phyloP scores from a whole-genome alignment of 1,284 basidiomycete species.

The Rhodotorula sp. region DNA sequence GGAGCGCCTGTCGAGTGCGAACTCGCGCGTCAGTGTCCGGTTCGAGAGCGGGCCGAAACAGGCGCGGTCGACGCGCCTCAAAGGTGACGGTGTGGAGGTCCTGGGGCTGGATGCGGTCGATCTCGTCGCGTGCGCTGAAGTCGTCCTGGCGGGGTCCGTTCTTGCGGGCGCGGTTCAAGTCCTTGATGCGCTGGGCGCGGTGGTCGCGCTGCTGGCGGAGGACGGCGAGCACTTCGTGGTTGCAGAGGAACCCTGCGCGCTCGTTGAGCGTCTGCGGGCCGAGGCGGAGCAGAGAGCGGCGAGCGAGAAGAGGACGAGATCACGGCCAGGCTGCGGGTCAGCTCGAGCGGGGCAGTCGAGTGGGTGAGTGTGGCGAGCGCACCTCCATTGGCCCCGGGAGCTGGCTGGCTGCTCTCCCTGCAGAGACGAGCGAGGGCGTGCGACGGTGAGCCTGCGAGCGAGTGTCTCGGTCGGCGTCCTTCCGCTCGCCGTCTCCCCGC shows the following conservation, averaged over 20 bases:
- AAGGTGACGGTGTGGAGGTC: constrained; percentile 86
- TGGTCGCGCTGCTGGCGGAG: constrained; percentile 61
- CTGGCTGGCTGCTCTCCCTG: too few species aligned
- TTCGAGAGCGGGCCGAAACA: rapidly evolving
- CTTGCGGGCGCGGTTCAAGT: constrained; percentile 56
- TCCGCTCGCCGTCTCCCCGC: not conserved
- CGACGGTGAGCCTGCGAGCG: too few species aligned
- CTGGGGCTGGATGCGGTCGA: constrained; percentile 50
- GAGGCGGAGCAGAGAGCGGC: not conserved
- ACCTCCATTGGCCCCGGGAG: constrained; percentile 4
- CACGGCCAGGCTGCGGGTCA: not conserved
- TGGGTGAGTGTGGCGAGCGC: not conserved
- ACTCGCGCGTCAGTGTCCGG: not conserved
- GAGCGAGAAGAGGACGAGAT: not conserved
- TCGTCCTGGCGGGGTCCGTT: constrained; percentile 58
- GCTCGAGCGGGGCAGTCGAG: too few species aligned
- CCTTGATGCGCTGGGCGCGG: constrained; percentile 63
- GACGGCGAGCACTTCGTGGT: constrained; percentile 79
- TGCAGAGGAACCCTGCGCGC: constrained; percentile 76
- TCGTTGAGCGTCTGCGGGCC: constrained; percentile 68
- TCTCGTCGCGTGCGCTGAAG: constrained; percentile 53
- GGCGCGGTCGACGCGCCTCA: constrained; percentile 62
- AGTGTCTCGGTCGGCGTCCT: too few species aligned
- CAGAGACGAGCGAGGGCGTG: too few species aligned
- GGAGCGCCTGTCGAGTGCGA: constrained; percentile 64